phyloP scores from a whole-genome alignment of 768 basidiomycete species.

The Dacryopinax spathularia region DNA sequence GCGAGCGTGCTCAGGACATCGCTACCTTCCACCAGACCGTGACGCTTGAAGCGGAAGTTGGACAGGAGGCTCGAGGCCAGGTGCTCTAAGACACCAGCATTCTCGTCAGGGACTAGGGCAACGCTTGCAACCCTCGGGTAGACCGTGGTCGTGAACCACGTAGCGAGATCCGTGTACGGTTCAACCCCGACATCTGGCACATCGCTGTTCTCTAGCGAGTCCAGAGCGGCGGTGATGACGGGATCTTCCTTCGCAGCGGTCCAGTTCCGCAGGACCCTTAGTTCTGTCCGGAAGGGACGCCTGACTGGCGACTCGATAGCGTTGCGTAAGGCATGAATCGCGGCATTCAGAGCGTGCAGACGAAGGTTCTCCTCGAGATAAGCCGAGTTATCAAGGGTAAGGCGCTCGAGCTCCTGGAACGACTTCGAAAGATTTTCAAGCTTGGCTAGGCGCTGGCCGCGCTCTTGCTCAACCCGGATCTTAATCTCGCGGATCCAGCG shows the following conservation, averaged over 20 bases:
- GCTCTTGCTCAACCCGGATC: conserved; percentile 88
- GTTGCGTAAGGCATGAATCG: conserved; percentile 63
- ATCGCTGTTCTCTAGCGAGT: conserved; percentile 52
- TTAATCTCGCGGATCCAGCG: conserved; percentile 96
- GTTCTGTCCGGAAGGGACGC: conserved; percentile 78
- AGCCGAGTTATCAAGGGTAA: conserved; percentile 78
- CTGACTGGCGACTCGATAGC: conserved; percentile 53
- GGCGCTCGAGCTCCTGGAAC: conserved; percentile 77
- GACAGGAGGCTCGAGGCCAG: conserved; percentile 68
- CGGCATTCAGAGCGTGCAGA: conserved; percentile 83
- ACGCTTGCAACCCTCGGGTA: conserved; percentile 72
- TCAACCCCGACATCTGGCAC: conserved; percentile 72
- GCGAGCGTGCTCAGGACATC: conserved; percentile 81
- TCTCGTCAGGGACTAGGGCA: conserved; percentile 82
- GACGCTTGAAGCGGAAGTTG: conserved; percentile 60
- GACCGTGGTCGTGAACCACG: conserved; percentile 81
- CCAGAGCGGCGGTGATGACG: conserved; percentile 49
- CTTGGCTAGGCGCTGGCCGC: conserved; percentile 86
- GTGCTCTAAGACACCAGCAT: conserved; percentile 78
- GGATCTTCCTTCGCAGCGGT: conserved; percentile 57
- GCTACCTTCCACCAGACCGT: conserved; percentile 59
- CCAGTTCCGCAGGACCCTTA: conserved; percentile 65
- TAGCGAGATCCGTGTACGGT: conserved; percentile 73
- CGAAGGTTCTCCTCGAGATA: conserved; percentile 90
- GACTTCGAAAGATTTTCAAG: conserved; percentile 84